Evolutionary conservation across 305 asterid species (phyloP), one percentile per base, ranked within the genome.

Genomic region (Solanum hybrid): DNA sequence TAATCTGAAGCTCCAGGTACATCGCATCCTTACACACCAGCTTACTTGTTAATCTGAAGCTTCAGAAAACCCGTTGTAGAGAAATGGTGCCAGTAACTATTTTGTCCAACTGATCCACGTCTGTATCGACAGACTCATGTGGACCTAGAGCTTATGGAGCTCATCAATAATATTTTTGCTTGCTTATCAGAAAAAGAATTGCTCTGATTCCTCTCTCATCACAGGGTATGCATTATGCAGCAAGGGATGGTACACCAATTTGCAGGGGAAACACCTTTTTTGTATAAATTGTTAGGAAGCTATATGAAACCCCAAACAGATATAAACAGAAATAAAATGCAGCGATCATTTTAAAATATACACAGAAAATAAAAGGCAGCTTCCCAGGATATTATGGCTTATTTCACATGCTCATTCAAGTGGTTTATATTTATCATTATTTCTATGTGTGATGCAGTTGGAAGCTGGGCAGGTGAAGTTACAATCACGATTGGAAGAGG

Each of bases 401-500:
- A 61, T 85, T 11, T 85, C 39, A 57, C 77, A 85, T 33, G 33
- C 88, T 46, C 75, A 61, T 22, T 85, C 67, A 12, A 33, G 33
- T 22, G 77, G 75, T 76, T 51, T 88, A 29, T 82, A 69, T 79
- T 69, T 86, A 91, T 90, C 89, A 88, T 77, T 91, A 89, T 51
- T 76, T 90, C 89, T 89, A 35, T 83, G 10, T 82, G 77, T 91
- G 89, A 79, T 93, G 91, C 95, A 96, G 98, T 93, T 95, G 90
- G 98, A 96, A 91, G 98, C 97, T 46, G 98, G 98, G 92, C 95
- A 96, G 90, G 94, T 96, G 88, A 96, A 95, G 91, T 91, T 96
- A 94, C 98, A 94, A 89, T 96, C 98, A 78, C 94, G 98, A 92
- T 91, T 96, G 92, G 98, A 96, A 91, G 98, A 96, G 93, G 98